Evolutionary conservation across 331 rosid genomes (phyloP), one percentile per base, ranked within the genome.

Genomic region (Saraca asoca): DNA sequence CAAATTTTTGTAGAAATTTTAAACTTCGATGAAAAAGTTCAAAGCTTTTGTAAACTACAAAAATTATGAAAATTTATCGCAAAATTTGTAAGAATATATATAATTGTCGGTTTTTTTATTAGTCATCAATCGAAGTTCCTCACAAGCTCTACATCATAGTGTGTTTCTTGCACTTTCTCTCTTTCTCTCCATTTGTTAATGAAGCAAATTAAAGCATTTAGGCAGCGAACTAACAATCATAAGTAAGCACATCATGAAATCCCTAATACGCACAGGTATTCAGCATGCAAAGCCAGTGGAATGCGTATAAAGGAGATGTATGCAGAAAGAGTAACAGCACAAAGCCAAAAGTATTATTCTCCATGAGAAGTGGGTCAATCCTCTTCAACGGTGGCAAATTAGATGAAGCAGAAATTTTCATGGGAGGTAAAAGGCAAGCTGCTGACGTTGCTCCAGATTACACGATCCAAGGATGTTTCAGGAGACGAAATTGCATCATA

Each of bases 271-370:
- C 31, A 24, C 71, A 82, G 83, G 56, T 75, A 10, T 45, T 75
- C 16, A 82, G 83, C 67, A 51, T 67, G 58, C 77, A 77, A 55
- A 35, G 58, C 33, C 78, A 78, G 37, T 82, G 87, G 87, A 78
- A 71, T 43, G 87, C 83, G 12, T 82, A 78, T 38, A 42, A 19
- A 48, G 87, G 83, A 51, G 54, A 64, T 44, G 72, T 52, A 14
- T 57, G 35, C 43, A 66, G 66, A 51, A 70, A 34, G 37, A 69
- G 50, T 58, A 41, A 20, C 16, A 55, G 45, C 20, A 38, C 51
- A 1, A 78, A 68, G 66, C 66, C 79, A 10, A 51, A 72, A 56
- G 65, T 18, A 8, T 4, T 82, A 2, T 82, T 82, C 79, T 16
- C 72, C 29, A 82, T 82, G 84, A 75, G 41, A 71, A 71, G 75